Base-by-base conservation (phyloP, 805 yeast species). In the Pichia eremophila region DNA sequence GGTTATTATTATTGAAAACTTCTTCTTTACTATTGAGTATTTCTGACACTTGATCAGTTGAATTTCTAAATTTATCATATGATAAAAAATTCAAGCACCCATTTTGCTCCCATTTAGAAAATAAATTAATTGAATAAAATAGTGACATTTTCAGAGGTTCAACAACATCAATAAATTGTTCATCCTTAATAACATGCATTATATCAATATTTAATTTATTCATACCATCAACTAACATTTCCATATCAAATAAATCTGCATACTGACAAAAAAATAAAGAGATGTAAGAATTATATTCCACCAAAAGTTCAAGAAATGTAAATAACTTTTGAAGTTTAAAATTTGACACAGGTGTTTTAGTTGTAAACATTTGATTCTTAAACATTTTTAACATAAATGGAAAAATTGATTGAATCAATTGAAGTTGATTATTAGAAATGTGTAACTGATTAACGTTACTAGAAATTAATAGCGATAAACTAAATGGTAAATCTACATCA, bases 71-170 rank as follows among this genome's bases (percentile, higher is more conserved):
- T 14, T 34, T 34, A 8, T 15, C 17, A 34, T 14, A 15, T 15
- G 36, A 34, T 15, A 34, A 12, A 34, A 34, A 18, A 11, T 22
- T 43, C 7, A 43, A 32, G 29, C 44, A 40, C 2, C 49, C 49
- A 18, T 43, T 18, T 25, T 47, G 43, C 10, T 47, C 44, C 49
- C 49, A 43, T 35, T 17, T 47, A 4, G 39, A 41, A 39, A 39
- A 43, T 8, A 43, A 25, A 19, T 40, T 46, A 14, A 25, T 18
- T 25, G 42, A 18, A 14, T 35, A 36, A 43, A 40, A 46, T 5
- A 43, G 8, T 8, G 49, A 46, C 28, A 47, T 14, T 34, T 15
- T 34, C 9, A 34, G 3, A 34, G 9, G 9, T 15, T 34, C 36
- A 14, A 14, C 17, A 8, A 34, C 36, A 15, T 12, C 12, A 8